Conservation (phyloP, 352 stramenopile species). For the Phytophthora pistaciae region DNA sequence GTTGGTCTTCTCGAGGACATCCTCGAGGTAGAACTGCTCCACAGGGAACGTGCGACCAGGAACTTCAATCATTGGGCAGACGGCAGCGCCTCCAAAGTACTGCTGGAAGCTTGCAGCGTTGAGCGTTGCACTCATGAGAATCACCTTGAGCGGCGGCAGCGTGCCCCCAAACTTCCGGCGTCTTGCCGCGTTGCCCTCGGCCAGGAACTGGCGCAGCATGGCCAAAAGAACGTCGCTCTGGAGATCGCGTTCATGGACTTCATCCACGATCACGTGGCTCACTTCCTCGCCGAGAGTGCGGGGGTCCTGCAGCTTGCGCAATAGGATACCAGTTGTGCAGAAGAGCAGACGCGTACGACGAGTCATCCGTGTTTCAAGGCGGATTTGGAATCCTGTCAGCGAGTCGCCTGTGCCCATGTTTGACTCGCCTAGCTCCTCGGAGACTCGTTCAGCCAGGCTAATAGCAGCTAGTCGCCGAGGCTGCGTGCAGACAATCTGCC, state of each 20-base stretch:
- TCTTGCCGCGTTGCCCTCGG: constrained; percentile 46
- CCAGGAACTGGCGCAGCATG: constrained; percentile 89
- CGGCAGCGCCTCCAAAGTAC: constrained; percentile 92
- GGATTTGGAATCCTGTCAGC: constrained; percentile 94
- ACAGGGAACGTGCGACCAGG: constrained; percentile 97
- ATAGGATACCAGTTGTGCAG: constrained; percentile 96
- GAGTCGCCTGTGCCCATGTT: constrained; percentile 62
- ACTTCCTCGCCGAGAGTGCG: constrained; percentile 83
- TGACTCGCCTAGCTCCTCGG: constrained; percentile 92
- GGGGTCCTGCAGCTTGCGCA: constrained; percentile 92
- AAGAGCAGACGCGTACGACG: constrained; percentile 92
- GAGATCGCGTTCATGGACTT: constrained; percentile 97
- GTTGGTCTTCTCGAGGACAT: constrained; percentile 90
- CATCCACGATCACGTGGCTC: constrained; percentile 98
- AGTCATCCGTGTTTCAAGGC: constrained; percentile 91
- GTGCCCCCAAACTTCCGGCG: constrained; percentile 42
- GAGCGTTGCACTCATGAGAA: constrained; percentile 98
- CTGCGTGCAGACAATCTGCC: constrained; percentile 97
- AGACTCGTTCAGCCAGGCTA: constrained; percentile 94
- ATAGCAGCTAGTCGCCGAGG: constrained; percentile 97
- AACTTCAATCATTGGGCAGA: constrained; percentile 90
- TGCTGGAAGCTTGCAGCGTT: constrained; percentile 95
- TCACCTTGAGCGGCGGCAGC: constrained; percentile 89
- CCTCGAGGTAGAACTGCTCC: constrained; percentile 96
- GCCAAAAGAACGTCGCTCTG: constrained; percentile 94